Conservation (phyloP, 2,329 filamentous ascomycete genomes). For the Diaporthe vexans region DNA sequence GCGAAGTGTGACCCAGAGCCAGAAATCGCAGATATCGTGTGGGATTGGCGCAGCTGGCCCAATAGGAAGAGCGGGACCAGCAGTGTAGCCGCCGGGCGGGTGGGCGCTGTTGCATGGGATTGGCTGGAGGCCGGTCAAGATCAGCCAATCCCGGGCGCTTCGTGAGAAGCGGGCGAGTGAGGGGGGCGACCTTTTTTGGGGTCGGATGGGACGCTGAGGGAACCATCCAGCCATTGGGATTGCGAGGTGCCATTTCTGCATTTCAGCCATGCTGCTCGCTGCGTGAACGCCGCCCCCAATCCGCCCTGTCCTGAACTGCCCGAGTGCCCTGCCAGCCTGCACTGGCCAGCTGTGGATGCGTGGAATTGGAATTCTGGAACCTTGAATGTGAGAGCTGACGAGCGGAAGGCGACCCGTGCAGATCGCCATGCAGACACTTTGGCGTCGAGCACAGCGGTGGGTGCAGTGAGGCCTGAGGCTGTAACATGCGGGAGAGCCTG, state of each 20-base stretch:
- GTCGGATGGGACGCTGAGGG: conserved; percentile 4
- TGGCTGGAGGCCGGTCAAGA: conserved; percentile 6
- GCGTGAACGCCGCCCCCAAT: neutral
- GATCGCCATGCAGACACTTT: conserved; percentile 18
- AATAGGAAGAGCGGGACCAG: conserved; percentile 44
- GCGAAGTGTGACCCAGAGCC: conserved; percentile 38
- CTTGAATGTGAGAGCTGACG: conserved; percentile 8
- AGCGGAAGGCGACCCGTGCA: neutral
- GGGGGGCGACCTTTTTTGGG: neutral
- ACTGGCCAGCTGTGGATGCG: neutral
- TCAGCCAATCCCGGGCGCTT: conserved; percentile 40
- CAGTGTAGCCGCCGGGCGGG: conserved; percentile 47
- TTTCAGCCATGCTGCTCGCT: conserved; percentile 1
- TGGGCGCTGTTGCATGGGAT: conserved; percentile 43
- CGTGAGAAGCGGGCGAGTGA: conserved; percentile 10
- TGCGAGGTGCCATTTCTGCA: no score
- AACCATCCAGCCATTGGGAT: conserved; percentile 22
- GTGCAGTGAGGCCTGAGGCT: neutral
- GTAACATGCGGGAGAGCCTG: neutral
- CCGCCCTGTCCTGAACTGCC: neutral
- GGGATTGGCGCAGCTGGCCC: conserved; percentile 45
- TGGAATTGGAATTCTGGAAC: neutral
- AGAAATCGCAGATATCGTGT: conserved; percentile 31
- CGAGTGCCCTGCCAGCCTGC: neutral
- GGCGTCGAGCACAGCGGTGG: neutral